Evolutionary conservation across 306 rosid species (phyloP).

Genomic region (Begonia peltatifolia): DNA sequence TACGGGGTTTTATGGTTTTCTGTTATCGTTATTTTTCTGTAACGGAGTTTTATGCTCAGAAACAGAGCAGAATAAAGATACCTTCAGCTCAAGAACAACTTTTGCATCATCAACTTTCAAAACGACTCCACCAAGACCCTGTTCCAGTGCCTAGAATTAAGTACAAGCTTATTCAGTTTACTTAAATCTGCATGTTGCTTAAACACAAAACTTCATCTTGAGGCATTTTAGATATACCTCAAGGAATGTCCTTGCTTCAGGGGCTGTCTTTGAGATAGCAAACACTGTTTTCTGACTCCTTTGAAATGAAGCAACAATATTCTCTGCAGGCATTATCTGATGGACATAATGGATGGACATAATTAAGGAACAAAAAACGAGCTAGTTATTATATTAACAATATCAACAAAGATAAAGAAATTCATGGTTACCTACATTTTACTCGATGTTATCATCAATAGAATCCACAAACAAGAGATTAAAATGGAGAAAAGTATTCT

Average conservation of each 20-base stretch:
- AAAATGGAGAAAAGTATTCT: too few relatives aligned
- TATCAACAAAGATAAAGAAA: too few relatives aligned
- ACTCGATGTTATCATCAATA: too few relatives aligned
- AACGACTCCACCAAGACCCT: conserved; percentile 80
- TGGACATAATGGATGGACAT: conserved; percentile 8
- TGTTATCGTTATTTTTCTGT: too few relatives aligned
- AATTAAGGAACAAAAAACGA: neutral
- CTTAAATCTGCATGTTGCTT: neutral
- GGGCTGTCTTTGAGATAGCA: conserved; percentile 39
- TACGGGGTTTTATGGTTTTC: too few relatives aligned
- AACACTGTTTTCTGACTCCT: conserved; percentile 55
- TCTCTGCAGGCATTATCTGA: conserved; percentile 85
- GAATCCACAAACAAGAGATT: too few relatives aligned
- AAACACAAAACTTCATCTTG: neutral
- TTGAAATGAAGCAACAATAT: conserved; percentile 79
- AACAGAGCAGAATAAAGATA: conserved; percentile 14
- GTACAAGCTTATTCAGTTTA: too few relatives aligned
- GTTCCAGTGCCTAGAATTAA: conserved; percentile 61
- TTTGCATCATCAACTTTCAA: conserved; percentile 61
- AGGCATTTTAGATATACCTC: conserved; percentile 37
- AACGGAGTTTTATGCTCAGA: neutral
- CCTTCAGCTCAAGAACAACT: conserved; percentile 74
- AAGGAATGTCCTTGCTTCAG: conserved; percentile 64
- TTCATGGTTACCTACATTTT: too few relatives aligned
- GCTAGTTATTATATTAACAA: too few relatives aligned